Evolutionary conservation across 2,329 filamentous ascomycete genomes (phyloP).

Genomic region (Septoria petroselini): DNA sequence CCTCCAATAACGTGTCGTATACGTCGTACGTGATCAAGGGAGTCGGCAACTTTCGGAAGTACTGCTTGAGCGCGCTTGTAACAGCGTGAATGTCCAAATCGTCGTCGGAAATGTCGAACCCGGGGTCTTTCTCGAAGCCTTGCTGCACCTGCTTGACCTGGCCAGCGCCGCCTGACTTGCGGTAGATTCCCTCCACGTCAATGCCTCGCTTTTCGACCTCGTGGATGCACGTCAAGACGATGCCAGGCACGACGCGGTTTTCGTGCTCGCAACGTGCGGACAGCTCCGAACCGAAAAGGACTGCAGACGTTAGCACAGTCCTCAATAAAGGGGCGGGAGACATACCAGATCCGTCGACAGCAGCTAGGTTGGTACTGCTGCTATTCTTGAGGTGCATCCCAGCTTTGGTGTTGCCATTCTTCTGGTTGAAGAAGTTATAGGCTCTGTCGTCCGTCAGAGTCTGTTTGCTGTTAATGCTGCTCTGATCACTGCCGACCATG

Average conservation of each 20-base stretch:
- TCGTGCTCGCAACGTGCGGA: constrained; percentile 82
- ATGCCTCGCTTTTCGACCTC: constrained; percentile 95
- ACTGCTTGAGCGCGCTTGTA: constrained; percentile 93
- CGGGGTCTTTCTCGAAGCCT: constrained; percentile 75
- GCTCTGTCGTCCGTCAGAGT: constrained; percentile 26
- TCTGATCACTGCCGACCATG: constrained; percentile 34
- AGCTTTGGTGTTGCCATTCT: constrained; percentile 36
- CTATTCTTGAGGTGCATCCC: constrained; percentile 43
- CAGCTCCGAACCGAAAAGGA: constrained; percentile 85
- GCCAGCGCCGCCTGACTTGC: constrained; percentile 90
- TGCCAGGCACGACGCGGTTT: constrained; percentile 80
- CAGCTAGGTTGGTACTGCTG: constrained; percentile 44
- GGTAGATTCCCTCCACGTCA: constrained; percentile 96
- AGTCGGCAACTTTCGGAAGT: constrained; percentile 87
- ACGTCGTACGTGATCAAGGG: constrained; percentile 89
- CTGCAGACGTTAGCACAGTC: constrained; percentile 37
- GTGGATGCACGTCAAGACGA: constrained; percentile 91
- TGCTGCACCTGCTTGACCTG: constrained; percentile 88
- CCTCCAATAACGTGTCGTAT: constrained; percentile 85
- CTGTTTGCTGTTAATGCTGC: constrained; percentile 28
- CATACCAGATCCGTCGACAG: constrained; percentile 38
- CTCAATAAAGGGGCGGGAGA: background rate
- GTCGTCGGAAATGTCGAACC: constrained; percentile 88
- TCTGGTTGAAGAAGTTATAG: constrained; percentile 40
- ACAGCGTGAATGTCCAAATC: constrained; percentile 94